phyloP scores from a whole-genome alignment of 129 eudicot species.

The Scalesia atractyloides region DNA sequence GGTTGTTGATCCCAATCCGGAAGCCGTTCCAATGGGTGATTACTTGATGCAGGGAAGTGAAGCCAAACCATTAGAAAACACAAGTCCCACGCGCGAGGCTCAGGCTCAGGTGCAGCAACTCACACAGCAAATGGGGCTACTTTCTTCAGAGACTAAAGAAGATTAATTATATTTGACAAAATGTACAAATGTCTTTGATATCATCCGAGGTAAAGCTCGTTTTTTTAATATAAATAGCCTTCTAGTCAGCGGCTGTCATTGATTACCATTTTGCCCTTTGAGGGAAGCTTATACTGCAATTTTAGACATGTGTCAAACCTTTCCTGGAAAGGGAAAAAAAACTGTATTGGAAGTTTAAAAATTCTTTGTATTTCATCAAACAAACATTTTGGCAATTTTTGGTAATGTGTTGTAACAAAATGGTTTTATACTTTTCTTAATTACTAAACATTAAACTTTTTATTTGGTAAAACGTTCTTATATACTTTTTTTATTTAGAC shows the following conservation, averaged over 20 bases:
- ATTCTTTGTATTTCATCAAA: neutral
- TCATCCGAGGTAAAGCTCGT: conserved; percentile 3
- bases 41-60: conserved; percentile 31
- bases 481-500: too few species aligned
- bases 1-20: conserved; percentile 54
- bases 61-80: conserved; percentile 23
- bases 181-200: conserved; percentile 31
- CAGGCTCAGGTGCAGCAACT: conserved; percentile 48
- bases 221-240: conserved; percentile 7
- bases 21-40: conserved; percentile 11
- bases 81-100: conserved; percentile 1
- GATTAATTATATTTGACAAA: conserved; percentile 14
- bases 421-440: neutral
- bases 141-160: conserved; percentile 42
- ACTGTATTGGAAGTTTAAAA: neutral
- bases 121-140: conserved; percentile 74
- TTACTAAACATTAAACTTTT: too few species aligned
- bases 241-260: conserved; percentile 7
- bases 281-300: conserved; percentile 2
- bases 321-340: neutral
- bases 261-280: conserved; percentile 4
- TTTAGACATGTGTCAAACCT: neutral
- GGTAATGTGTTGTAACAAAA: neutral
- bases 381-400: conserved; percentile 6
- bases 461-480: too few species aligned